Base-by-base conservation (phyloP, 768 basidiomycete species). In the Boletus pseudopeckii region DNA sequence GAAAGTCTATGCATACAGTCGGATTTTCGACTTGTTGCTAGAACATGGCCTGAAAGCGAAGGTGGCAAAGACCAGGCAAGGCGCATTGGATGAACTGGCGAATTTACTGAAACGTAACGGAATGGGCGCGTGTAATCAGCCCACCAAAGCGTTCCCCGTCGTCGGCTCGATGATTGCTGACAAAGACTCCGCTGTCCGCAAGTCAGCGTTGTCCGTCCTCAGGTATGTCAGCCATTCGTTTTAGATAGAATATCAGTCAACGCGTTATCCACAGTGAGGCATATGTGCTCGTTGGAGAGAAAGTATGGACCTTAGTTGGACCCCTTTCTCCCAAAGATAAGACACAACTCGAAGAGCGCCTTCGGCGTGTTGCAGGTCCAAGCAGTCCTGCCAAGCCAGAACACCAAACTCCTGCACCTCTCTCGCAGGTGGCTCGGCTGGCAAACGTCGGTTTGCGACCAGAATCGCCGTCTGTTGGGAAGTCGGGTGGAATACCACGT, bases 1-100 rank as follows among this genome's bases (percentile, higher is more conserved):
- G 7, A 92, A 87, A 64, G 86, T 98, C 48, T 97, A 95, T 64
- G 88, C 97, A 1, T 95, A 88, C 63, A 97, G 94, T 62, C 86
- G 94, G 38, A 77, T 98, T 32, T 95, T 97, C 68, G 88, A 90
- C 64, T 71, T 92, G 14, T 74, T 98, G 7, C 78, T 97, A 11
- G 92, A 97, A 37, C 82, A 95, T 64, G 96, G 97, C 15, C 72
- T 95, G 40, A 88, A 85, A 68, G 88, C 90, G 17, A 95, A 95
- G 71, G 90, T 93, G 17, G 88, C 93, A 4, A 94, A 95, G 71
- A 91, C 92, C 11, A 84, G 95, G 13, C 89, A 92, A 71, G 90
- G 92, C 13, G 77, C 87, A 18, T 73, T 95, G 43, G 93, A 96
- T 57, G 93, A 95, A 65, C 73, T 96, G 49, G 85, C 80, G 5